Base-by-base conservation (phyloP, 495 filamentous ascomycete genomes). In the Schizothecium vesticola region DNA sequence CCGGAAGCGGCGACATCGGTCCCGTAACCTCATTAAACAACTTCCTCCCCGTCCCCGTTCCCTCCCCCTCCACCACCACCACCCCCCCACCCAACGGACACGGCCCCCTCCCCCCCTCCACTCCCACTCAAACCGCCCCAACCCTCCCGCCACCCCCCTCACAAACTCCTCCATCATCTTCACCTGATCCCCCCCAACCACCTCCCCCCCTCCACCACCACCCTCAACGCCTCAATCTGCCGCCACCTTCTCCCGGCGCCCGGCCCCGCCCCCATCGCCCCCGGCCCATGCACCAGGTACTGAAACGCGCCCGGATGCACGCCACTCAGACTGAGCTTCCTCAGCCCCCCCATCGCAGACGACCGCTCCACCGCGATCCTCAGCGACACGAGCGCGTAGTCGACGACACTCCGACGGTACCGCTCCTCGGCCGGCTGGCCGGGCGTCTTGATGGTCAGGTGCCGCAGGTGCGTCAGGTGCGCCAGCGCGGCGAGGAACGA, bases 321-420 rank as follows among this genome's bases (percentile, higher is more conserved):
- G 1, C 85, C 83, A 9, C 84, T 80, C 19, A 94, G 79, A 3
- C 89, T 88, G 6, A 95, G 82, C 28, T 86, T 86, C 33, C 82
- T 79, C 1, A 94, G 83, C 43, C 78, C 80, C 56, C 69, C 80
- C 33, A 93, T 80, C 2, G 85, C 33, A 84, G 10, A 86, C 84
- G 60, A 51, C 43, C 88, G 86, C 75, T 93, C 91, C 13, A 93
- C 76, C 1, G 91, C 88, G 67, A 94, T 91, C 61, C 91, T 88
- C 59, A 93, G 77, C 68, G 88, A 91, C 70, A 93, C 91, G 43
- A 94, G 84, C 3, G 91, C 91, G 75, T 93, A 94, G 80, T 94
- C 92, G 25, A 94, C 90, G 31, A 87, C 86, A 76, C 86, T 87
- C 61, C 91, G 86, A 16, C 92, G 85, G 70, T 91, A 90, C 21